Conservation (phyloP, 805 yeast genomes). For the Barnettozyma californica region DNA sequence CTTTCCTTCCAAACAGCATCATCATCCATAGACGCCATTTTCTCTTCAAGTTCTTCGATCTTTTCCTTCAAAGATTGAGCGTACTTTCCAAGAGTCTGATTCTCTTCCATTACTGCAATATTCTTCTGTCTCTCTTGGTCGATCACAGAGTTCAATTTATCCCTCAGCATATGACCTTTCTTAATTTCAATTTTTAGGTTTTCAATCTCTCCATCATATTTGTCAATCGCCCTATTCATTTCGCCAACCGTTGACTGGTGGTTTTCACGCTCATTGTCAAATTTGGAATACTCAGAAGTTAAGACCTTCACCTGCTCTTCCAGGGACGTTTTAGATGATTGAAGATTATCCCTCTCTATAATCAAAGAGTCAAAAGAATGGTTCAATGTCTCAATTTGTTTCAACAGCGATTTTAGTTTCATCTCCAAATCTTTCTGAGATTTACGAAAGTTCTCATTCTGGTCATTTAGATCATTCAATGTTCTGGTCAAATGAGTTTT, state of each 20-base stretch:
- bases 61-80: conserved; percentile 46
- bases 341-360: conserved; percentile 56
- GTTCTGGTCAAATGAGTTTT: conserved; percentile 37
- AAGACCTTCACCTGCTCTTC: conserved; percentile 41
- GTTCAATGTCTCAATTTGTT: conserved; percentile 53
- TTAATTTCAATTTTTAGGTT: conserved; percentile 27
- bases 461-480: conserved; percentile 36
- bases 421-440: conserved; percentile 42
- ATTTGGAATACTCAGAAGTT: conserved; percentile 34
- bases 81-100: conserved; percentile 52
- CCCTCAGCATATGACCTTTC: conserved; percentile 18
- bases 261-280: conserved; percentile 26
- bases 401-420: conserved; percentile 38
- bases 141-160: conserved; percentile 22
- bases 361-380: conserved; percentile 56
- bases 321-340: conserved; percentile 42
- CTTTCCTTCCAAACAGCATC: conserved; percentile 54
- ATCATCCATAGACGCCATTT: conserved; percentile 43
- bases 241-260: conserved; percentile 11
- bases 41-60: conserved; percentile 41
- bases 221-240: conserved; percentile 18
- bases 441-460: conserved; percentile 36
- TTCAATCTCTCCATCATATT: conserved; percentile 28
- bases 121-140: conserved; percentile 45
- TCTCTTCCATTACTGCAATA: conserved; percentile 59